Conservation (phyloP, 31 red algal species). For the Porphyra umbilicalis region DNA sequence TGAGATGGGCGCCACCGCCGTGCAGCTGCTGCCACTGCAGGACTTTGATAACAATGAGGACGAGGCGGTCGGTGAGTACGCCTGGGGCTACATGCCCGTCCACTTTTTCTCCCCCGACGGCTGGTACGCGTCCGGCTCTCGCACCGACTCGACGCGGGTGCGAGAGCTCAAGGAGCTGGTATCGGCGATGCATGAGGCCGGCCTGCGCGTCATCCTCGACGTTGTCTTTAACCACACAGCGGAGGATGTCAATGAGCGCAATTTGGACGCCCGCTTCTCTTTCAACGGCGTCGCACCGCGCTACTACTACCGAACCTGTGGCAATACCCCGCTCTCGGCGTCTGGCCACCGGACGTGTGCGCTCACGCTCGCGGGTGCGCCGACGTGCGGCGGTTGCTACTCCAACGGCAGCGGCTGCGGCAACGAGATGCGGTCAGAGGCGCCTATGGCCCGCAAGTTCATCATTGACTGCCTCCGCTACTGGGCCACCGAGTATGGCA, state of each 20-base stretch:
- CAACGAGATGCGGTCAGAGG: constrained; percentile 76
- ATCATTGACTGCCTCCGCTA: constrained; percentile 81
- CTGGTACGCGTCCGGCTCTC: constrained; percentile 65
- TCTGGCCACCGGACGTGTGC: constrained; percentile 66
- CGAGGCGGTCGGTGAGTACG: constrained; percentile 23
- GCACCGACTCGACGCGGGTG: constrained; percentile 36
- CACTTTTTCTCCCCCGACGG: constrained; percentile 86
- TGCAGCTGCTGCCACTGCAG: constrained; percentile 87
- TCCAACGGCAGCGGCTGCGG: constrained; percentile 94
- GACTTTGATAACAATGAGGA: constrained; percentile 74
- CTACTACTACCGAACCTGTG: constrained; percentile 84
- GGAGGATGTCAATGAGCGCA: constrained; percentile 73
- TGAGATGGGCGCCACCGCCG: constrained; percentile 83
- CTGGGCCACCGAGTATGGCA: constrained; percentile 82
- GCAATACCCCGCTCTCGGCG: constrained; percentile 48
- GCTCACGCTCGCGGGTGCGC: constrained; percentile 10
- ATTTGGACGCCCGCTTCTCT: constrained; percentile 76
- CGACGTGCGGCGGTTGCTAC: constrained; percentile 63
- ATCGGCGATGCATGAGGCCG: constrained; percentile 50
- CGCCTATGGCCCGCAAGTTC: constrained; percentile 88
- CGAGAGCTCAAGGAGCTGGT: constrained; percentile 86
- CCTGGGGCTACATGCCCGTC: constrained; percentile 95
- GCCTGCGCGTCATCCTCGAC: constrained; percentile 88
- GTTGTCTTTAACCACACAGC: constrained; percentile 98
- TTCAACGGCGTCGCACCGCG: constrained; percentile 77